These are phyloP conservation scores for Yamadazyma dendronema DNA, from an alignment of 1,139 yeast genomes.

Conservation along the genomic window DNA sequence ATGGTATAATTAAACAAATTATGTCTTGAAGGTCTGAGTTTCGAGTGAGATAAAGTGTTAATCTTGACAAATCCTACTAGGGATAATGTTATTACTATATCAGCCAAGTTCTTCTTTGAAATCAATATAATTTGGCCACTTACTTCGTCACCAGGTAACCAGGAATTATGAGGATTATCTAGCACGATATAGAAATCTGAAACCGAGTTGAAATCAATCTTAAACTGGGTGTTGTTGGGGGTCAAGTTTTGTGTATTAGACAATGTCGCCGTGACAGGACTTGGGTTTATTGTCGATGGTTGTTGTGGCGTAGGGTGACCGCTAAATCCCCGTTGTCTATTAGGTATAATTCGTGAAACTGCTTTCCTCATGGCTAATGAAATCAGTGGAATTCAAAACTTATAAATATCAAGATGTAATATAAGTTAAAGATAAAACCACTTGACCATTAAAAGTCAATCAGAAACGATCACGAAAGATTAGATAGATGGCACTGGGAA, in stretches of 20 bases:
- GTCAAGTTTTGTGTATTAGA: not conserved
- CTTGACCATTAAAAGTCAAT: not conserved
- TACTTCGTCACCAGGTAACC: conserved; percentile 69
- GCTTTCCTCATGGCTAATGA: conserved; percentile 39
- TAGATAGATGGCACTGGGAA: not conserved
- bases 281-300: not conserved
- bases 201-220: conserved; percentile 44
- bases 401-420: too few species aligned
- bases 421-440: too few species aligned
- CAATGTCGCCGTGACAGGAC: too few species aligned
- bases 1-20: conserved; percentile 64
- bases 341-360: conserved; percentile 42
- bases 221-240: conserved; percentile 17
- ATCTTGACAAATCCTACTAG: conserved; percentile 58
- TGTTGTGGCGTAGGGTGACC: not conserved
- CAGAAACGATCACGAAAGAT: too few species aligned
- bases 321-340: conserved; percentile 15
- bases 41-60: conserved; percentile 50
- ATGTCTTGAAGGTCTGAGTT: conserved; percentile 50
- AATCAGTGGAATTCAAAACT: too few species aligned
- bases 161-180: conserved; percentile 70
- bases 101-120: conserved; percentile 53
- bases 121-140: conserved; percentile 60
- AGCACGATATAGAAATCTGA: conserved; percentile 68
- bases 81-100: conserved; percentile 52